These are phyloP conservation scores for Orbilia brochopaga DNA, from an alignment of 2,329 filamentous ascomycete species.

Conservation along the genomic window DNA sequence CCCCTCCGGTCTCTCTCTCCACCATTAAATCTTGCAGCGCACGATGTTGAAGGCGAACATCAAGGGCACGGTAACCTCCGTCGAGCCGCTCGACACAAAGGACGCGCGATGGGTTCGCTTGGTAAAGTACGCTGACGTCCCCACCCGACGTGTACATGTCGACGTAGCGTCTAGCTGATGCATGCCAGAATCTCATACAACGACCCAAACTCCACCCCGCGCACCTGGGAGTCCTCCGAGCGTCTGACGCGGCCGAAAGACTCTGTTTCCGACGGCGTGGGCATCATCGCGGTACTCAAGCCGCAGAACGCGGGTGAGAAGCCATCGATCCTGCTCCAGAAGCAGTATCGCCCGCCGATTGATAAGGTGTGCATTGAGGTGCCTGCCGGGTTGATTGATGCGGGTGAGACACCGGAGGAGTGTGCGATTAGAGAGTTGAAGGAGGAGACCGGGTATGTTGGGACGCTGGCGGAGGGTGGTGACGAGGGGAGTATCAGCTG, in stretches of 20 bases:
- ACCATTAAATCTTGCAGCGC: no score
- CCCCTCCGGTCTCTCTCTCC: no score
- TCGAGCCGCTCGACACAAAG: slow-evolving; percentile 51
- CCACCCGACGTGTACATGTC: slow-evolving; percentile 1
- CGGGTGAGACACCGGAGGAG: slow-evolving; percentile 67
- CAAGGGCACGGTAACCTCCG: slow-evolving; percentile 52
- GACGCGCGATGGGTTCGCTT: slow-evolving; percentile 69
- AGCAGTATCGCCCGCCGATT: slow-evolving; percentile 70
- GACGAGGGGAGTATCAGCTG: slow-evolving; percentile 53
- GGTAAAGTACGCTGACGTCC: slow-evolving; percentile 61
- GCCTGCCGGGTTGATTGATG: slow-evolving; percentile 69
- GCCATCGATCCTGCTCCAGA: slow-evolving; percentile 67
- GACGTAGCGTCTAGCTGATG: no score
- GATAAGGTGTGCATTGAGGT: slow-evolving; percentile 69
- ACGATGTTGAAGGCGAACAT: slow-evolving; percentile 44
- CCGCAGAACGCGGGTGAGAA: slow-evolving; percentile 59
- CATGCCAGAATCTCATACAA: slow-evolving; percentile 66
- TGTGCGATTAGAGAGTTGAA: slow-evolving; percentile 69
- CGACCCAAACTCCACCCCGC: slow-evolving; percentile 66
- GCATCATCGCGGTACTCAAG: slow-evolving; percentile 71
- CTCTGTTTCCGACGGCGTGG: slow-evolving; percentile 73
- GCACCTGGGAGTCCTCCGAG: slow-evolving; percentile 76
- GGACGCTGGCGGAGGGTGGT: slow-evolving; percentile 58
- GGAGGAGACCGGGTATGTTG: slow-evolving; percentile 72
- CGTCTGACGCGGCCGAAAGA: slow-evolving; percentile 70